phyloP scores from a whole-genome alignment of 441 rosid genomes.

The Gossypium trilobum region DNA sequence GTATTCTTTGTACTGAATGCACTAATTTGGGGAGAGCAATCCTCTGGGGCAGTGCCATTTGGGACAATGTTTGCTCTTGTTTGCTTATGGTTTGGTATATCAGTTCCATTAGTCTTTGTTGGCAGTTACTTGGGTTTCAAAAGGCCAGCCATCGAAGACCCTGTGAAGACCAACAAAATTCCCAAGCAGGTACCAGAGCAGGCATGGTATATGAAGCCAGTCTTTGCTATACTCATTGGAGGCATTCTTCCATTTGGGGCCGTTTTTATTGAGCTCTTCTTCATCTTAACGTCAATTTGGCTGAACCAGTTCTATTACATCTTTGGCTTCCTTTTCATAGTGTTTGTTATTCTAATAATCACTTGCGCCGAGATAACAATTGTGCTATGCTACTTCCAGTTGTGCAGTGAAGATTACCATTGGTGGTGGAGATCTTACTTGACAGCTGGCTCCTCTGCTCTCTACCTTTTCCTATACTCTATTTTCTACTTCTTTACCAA shows the following conservation, averaged over 20 bases:
- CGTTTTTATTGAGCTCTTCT: slow-evolving; percentile 92
- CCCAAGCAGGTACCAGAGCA: slow-evolving; percentile 91
- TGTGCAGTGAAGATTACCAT: slow-evolving; percentile 84
- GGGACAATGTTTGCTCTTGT: slow-evolving; percentile 93
- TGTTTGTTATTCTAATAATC: slow-evolving; percentile 65
- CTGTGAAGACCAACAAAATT: slow-evolving; percentile 85
- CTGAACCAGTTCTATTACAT: slow-evolving; percentile 96
- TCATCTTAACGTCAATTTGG: slow-evolving; percentile 95
- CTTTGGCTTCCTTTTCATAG: slow-evolving; percentile 93
- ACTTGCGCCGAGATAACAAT: slow-evolving; percentile 91
- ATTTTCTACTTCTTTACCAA: slow-evolving; percentile 88
- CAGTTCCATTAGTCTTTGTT: slow-evolving; percentile 83
- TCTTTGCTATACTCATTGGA: slow-evolving; percentile 78
- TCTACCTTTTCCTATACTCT: slow-evolving; percentile 87
- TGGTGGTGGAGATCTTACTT: slow-evolving; percentile 99
- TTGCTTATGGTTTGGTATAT: slow-evolving; percentile 91
- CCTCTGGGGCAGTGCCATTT: slow-evolving; percentile 91
- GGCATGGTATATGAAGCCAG: slow-evolving; percentile 94
- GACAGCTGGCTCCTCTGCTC: slow-evolving; percentile 84
- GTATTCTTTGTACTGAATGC: slow-evolving; percentile 81
- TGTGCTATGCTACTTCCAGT: slow-evolving; percentile 90
- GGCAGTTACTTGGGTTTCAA: slow-evolving; percentile 93
- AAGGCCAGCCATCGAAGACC: slow-evolving; percentile 80
- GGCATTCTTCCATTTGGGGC: slow-evolving; percentile 96
- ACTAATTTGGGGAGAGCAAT: slow-evolving; percentile 82